phyloP scores from a whole-genome alignment of 164 flowering plant species.

The Sedum album region DNA sequence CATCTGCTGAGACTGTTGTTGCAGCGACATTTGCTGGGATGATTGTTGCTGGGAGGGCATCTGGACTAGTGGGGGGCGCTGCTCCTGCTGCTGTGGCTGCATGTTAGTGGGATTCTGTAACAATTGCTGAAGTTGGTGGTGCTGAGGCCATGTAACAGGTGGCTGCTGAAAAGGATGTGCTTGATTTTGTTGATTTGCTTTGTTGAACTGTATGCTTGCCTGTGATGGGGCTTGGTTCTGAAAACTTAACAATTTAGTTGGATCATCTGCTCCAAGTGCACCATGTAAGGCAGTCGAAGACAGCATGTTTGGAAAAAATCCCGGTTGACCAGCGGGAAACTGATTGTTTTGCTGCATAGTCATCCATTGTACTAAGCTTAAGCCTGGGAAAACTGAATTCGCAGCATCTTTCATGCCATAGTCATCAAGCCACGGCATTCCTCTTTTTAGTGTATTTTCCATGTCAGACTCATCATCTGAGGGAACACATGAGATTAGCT shows the following conservation, averaged over 20 bases:
- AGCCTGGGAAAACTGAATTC: constrained; percentile 69
- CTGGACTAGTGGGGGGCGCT: constrained; percentile 6
- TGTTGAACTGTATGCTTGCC: constrained; percentile 46
- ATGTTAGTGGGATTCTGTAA: constrained; percentile 24
- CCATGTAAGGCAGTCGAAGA: constrained; percentile 40
- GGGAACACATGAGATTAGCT: neutral
- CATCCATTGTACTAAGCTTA: constrained; percentile 96
- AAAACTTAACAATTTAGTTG: constrained; percentile 71
- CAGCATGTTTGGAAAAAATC: constrained; percentile 44
- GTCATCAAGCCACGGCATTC: constrained; percentile 95
- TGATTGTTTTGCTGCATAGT: constrained; percentile 86
- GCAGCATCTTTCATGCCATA: constrained; percentile 67
- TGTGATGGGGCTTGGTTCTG: constrained; percentile 46
- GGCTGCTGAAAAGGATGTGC: constrained; percentile 47
- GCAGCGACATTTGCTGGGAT: constrained; percentile 12
- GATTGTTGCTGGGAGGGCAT: constrained; percentile 20
- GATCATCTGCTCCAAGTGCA: constrained; percentile 48
- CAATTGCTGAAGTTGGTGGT: constrained; percentile 47
- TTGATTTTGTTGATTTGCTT: constrained; percentile 41
- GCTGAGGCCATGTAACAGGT: constrained; percentile 42
- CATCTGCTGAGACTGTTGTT: neutral
- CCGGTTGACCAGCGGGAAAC: constrained; percentile 54
- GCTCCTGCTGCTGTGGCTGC: constrained; percentile 30
- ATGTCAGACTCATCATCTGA: constrained; percentile 79
- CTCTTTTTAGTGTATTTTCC: constrained; percentile 70